These are phyloP conservation scores for Castanea sativa DNA, from an alignment of 306 rosid genomes.

Conservation along the genomic window DNA sequence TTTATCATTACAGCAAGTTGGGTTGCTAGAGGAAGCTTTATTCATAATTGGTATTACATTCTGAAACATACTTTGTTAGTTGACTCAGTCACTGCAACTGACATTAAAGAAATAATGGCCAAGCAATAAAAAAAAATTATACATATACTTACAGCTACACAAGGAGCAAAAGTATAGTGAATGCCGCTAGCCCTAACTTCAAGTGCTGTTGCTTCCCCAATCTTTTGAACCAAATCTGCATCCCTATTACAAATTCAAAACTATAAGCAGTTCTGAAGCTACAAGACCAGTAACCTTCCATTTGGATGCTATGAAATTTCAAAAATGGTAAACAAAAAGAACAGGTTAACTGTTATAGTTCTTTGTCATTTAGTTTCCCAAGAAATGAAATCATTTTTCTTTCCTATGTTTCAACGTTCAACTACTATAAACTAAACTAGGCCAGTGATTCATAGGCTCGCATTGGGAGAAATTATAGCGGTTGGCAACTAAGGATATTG, in stretches of 20 bases:
- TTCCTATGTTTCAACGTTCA: neutral
- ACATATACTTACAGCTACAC: conserved; percentile 69
- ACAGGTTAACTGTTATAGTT: neutral
- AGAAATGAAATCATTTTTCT: neutral
- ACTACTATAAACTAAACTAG: neutral
- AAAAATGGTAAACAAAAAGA: neutral
- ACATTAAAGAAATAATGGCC: neutral
- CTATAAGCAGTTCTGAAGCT: neutral
- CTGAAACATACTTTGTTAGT: neutral
- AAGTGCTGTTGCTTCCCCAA: conserved; percentile 81
- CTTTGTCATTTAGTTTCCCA: neutral
- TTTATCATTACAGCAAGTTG: neutral
- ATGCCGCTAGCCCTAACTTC: conserved; percentile 85
- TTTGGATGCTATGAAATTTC: neutral
- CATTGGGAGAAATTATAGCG: neutral
- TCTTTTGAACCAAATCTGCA: conserved; percentile 70
- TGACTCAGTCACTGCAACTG: neutral
- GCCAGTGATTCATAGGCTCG: neutral
- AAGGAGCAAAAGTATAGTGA: conserved; percentile 77
- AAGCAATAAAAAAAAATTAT: neutral
- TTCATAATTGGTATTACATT: neutral
- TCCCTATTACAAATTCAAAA: conserved; percentile 42
- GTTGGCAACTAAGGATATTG: neutral
- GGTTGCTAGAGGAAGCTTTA: neutral
- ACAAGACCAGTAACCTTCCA: neutral